Base-by-base conservation (phyloP, 108 stramenopile species). In the Cylindrotheca closterium region DNA sequence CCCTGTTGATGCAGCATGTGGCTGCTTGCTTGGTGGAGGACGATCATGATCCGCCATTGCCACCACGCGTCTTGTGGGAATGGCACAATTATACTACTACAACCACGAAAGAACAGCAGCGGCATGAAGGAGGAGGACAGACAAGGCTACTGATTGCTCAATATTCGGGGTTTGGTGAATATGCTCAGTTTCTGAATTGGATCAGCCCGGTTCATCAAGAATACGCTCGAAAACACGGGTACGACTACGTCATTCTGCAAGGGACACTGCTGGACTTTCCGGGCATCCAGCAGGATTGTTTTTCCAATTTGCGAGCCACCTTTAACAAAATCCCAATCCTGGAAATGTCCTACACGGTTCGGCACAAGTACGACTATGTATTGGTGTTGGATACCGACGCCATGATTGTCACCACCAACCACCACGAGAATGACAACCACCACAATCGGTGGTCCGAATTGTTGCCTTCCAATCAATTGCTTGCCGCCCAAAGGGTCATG, bases 311-410 rank as follows among this genome's bases (percentile, higher is more conserved):
- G 8, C 58, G 55, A 61, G 34, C 53, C n/a, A 74, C 73, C n/a
- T 74, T 74, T 26, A 61, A 74, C 54, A 74, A 74, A 46, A 67
- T 74, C 32, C 59, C 73, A 1, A 22, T 74, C 2, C 45, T 74
- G 51, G 73, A 55, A 33, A 51, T 67, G 19, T 52, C 49, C 0
- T 34, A 48, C 25, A 22, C 56, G 1, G 23, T 15, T 19, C 4
- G 27, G 10, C 31, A 37, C 12, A 18, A 27, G 1, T 74, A 74
- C 52, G 73, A 74, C 42, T 33, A 66, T 31, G 59, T 74, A 2
- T 61, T 74, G 60, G 66, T 74, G 29, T 60, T 74, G 30, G 73
- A 74, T 67, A 60, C 73, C 17, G 73, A 74, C 33, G 56, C 73
- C 33, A 74, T 74, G 73, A 74, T 74, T 55, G 73, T 74, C 12